Evolutionary conservation across 225 moss, liverwort and hornwort species (phyloP).

Genomic region (Marchantia polymorpha): DNA sequence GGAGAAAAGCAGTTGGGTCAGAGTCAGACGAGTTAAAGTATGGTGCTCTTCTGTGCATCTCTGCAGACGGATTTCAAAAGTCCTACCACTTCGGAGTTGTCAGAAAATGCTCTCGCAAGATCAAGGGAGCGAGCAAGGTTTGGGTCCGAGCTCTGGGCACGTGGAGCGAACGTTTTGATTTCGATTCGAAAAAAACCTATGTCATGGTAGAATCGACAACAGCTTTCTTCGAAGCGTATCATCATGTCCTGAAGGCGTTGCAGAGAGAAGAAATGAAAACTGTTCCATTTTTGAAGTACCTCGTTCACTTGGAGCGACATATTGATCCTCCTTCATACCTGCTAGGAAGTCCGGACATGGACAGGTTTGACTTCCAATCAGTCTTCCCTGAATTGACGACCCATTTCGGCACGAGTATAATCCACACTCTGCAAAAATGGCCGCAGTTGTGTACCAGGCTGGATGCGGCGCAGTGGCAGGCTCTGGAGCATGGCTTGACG

Average conservation of each 20-base stretch:
- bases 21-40: slow-evolving; percentile 27
- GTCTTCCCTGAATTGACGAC: slow-evolving; percentile 25
- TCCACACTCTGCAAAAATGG: slow-evolving; percentile 33
- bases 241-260: slow-evolving; percentile 42
- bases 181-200: slow-evolving; percentile 5
- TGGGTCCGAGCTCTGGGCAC: slow-evolving; percentile 27
- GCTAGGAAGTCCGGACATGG: slow-evolving; percentile 15
- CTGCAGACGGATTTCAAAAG: slow-evolving; percentile 34
- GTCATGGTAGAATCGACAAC: slow-evolving; percentile 54
- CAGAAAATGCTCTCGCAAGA: not conserved
- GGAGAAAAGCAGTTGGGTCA: not conserved
- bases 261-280: slow-evolving; percentile 44
- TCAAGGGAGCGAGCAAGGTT: not conserved
- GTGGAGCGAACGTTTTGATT: not conserved
- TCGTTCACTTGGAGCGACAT: slow-evolving; percentile 34
- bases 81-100: slow-evolving; percentile 37
- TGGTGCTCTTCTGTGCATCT: slow-evolving; percentile 46
- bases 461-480: slow-evolving; percentile 44
- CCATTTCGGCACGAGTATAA: slow-evolving; percentile 27
- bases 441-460: slow-evolving; percentile 26
- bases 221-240: slow-evolving; percentile 48
- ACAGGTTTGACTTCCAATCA: slow-evolving; percentile 32
- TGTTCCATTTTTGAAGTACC: slow-evolving; percentile 37
- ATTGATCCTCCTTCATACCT: slow-evolving; percentile 40
- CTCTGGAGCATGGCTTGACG: slow-evolving; percentile 49